A percentile compares a stretch with the other conserved stretches of the same genome.
phyloP scores from a whole-genome alignment of 306 rosid species.

The Biancaea sappan region DNA sequence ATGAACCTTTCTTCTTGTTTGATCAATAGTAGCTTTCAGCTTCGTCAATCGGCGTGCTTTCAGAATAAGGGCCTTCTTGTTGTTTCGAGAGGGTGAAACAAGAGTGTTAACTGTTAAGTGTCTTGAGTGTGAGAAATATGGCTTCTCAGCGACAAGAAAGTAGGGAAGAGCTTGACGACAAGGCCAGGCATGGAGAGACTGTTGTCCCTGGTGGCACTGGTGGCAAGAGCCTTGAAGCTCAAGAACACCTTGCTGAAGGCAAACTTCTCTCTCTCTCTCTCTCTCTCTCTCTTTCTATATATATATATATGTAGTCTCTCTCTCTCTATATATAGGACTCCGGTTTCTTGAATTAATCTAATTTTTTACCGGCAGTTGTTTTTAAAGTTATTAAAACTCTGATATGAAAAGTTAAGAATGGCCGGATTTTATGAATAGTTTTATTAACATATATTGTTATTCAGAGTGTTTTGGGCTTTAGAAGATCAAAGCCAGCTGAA shows the following conservation, averaged over 20 bases:
- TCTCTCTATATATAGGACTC: too few relatives aligned
- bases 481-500: too few relatives aligned
- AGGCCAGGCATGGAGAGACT: conserved; percentile 70
- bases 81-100: not conserved
- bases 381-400: too few relatives aligned
- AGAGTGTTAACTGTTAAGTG: not conserved
- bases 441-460: not conserved
- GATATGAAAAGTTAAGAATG: not conserved
- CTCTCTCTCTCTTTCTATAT: not conserved
- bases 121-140: conserved; percentile 40
- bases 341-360: too few relatives aligned
- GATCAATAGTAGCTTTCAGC: not conserved
- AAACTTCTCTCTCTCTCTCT: conserved; percentile 19
- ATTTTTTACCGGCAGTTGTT: not conserved
- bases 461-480: too few relatives aligned
- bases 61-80: not conserved
- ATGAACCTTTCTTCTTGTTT: conserved; percentile 1
- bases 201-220: conserved; percentile 86
- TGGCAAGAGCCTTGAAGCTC: conserved; percentile 80
- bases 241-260: conserved; percentile 86
- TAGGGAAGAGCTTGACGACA: conserved; percentile 57
- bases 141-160: conserved; percentile 52
- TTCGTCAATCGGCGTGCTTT: not conserved
- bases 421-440: not conserved
- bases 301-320: too few relatives aligned